phyloP scores from a whole-genome alignment of 768 basidiomycete species.

The Piloderma croceum region DNA sequence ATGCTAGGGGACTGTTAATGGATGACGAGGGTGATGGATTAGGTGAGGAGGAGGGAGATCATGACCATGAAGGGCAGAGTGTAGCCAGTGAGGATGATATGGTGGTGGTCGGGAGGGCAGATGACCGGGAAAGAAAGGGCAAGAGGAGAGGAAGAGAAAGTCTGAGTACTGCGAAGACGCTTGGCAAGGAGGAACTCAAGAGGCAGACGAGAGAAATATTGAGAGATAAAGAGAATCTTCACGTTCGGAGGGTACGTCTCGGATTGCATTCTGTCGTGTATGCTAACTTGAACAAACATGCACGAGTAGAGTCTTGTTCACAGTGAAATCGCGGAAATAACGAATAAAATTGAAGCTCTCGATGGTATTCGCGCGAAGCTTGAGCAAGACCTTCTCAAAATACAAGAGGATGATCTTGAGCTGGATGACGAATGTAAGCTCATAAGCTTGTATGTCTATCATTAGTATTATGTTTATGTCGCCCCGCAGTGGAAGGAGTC shows the following conservation, averaged over 20 bases:
- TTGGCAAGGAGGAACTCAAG: conserved; percentile 80
- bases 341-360: conserved; percentile 81
- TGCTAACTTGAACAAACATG: conserved; percentile 10
- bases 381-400: conserved; percentile 73
- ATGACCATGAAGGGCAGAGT: conserved; percentile 48
- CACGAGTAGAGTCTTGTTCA: conserved; percentile 67
- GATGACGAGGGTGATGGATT: conserved; percentile 45
- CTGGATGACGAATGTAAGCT: conserved; percentile 89
- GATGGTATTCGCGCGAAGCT: conserved; percentile 76
- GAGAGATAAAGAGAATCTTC: conserved; percentile 88
- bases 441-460: background rate
- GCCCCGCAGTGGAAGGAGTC: conserved; percentile 75
- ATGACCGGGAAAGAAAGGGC: conserved; percentile 31
- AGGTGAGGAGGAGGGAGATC: conserved; percentile 35
- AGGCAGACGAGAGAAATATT: conserved; percentile 82
- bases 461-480: conserved; percentile 4
- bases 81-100: conserved; percentile 72
- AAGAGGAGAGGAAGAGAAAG: conserved; percentile 58
- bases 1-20: conserved; percentile 66
- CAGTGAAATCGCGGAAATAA: conserved; percentile 84
- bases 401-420: conserved; percentile 94
- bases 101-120: conserved; percentile 47
- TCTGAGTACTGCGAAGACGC: conserved; percentile 58
- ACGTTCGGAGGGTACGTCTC: conserved; percentile 73
- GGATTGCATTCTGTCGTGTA: background rate